Evolutionary conservation across 345 rosid genomes (phyloP).

Genomic region (Punica granatum): DNA sequence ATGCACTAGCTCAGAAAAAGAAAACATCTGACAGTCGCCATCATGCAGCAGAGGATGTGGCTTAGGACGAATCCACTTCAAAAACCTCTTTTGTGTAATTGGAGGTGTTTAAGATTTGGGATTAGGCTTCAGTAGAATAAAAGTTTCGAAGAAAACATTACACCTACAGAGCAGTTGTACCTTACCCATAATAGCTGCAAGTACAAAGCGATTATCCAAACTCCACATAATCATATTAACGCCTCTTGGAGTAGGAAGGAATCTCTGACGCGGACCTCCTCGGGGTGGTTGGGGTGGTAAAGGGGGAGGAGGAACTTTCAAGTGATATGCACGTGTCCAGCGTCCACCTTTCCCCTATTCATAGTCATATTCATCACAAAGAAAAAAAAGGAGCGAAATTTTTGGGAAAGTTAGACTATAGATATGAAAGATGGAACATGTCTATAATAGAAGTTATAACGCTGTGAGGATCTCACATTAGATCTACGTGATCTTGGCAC

Average conservation of each 20-base stretch:
- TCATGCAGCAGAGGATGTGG: not conserved
- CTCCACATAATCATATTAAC: constrained; percentile 99
- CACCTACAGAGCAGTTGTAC: constrained; percentile 9
- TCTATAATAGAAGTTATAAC: not conserved
- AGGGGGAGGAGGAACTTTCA: constrained; percentile 99
- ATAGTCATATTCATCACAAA: constrained; percentile 1
- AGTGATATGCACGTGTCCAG: constrained; percentile 82
- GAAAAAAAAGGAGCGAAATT: not conserved
- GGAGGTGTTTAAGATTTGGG: not conserved
- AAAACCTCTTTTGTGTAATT: not conserved
- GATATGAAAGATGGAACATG: not conserved
- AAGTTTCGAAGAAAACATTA: not conserved
- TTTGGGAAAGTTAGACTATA: not conserved
- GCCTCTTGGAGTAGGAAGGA: constrained; percentile 97
- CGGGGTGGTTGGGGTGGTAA: constrained; percentile 96
- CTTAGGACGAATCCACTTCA: not conserved
- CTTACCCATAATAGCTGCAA: constrained; percentile 98
- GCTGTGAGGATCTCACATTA: constrained; percentile 44
- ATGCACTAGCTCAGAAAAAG: not conserved
- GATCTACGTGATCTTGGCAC: constrained; percentile 83
- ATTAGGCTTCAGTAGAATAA: not conserved
- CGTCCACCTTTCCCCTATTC: constrained; percentile 86
- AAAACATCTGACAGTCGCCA: not conserved
- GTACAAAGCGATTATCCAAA: constrained; percentile 96
- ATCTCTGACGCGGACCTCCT: constrained; percentile 98